Percentiles rank a stretch among this genome's conserved stretches.
Evolutionary conservation across 306 rosid species (phyloP).

Genomic region (Malus fusca): DNA sequence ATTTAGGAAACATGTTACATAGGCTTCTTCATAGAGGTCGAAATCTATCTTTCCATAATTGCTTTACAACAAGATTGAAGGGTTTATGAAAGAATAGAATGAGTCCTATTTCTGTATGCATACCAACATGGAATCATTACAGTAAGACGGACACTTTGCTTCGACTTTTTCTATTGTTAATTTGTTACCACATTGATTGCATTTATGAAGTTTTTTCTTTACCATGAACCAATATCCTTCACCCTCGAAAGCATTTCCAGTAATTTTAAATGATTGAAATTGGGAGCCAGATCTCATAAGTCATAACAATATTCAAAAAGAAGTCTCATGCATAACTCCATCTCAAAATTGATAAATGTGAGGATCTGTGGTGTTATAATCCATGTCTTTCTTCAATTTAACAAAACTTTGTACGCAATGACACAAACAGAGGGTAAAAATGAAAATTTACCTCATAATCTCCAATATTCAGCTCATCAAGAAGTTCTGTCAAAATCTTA

Average conservation of each 20-base stretch:
- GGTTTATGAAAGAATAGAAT: neutral
- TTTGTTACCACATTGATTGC: neutral
- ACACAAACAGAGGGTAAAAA: neutral
- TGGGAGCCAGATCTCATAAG: neutral
- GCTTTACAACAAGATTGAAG: neutral
- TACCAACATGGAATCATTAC: neutral
- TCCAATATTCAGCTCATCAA: conserved; percentile 79
- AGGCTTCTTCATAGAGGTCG: neutral
- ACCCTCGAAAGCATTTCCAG: neutral
- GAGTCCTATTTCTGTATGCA: neutral
- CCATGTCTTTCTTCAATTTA: neutral
- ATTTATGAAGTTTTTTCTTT: neutral
- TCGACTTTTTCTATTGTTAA: neutral
- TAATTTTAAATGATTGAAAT: neutral
- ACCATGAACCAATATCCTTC: neutral
- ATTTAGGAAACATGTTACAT: neutral
- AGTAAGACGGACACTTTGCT: neutral
- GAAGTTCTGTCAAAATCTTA: conserved; percentile 77
- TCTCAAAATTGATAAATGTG: neutral
- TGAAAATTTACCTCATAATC: conserved; percentile 67
- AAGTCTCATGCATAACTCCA: neutral
- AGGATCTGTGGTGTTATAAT: neutral
- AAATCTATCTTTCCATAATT: neutral
- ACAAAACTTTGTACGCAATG: neutral
- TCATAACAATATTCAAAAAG: neutral